Evolutionary conservation across 495 filamentous ascomycete species (phyloP).

Genomic region (Apodospora peruviana): DNA sequence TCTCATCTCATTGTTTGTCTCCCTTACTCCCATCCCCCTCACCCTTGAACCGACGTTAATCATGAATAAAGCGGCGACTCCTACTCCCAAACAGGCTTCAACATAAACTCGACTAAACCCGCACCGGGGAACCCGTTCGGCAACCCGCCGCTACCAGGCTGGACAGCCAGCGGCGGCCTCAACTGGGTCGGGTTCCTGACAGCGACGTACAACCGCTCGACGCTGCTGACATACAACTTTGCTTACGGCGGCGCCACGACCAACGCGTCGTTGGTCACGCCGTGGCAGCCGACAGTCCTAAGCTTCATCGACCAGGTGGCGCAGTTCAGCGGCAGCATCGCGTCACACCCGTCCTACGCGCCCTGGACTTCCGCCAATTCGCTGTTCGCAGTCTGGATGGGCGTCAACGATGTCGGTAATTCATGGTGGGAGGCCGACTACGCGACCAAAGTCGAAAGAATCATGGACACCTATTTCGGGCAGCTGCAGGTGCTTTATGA

Average conservation of each 20-base stretch:
- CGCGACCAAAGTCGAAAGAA: constrained; percentile 39
- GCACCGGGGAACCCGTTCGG: constrained; percentile 64
- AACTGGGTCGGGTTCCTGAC: constrained; percentile 69
- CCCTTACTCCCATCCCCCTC: neutral
- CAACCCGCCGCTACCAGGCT: constrained; percentile 62
- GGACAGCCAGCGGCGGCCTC: constrained; percentile 52
- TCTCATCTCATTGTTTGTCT: constrained; percentile 27
- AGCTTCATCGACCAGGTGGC: constrained; percentile 56
- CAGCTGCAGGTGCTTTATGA: constrained; percentile 54
- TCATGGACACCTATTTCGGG: constrained; percentile 55
- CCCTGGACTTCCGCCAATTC: constrained; percentile 57
- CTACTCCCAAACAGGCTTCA: constrained; percentile 58
- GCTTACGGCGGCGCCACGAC: constrained; percentile 68
- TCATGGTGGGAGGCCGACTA: constrained; percentile 46
- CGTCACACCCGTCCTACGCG: constrained; percentile 28
- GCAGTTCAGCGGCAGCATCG: constrained; percentile 35
- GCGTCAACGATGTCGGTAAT: constrained; percentile 75
- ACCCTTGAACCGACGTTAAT: neutral
- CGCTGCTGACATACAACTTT: constrained; percentile 60
- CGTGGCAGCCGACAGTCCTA: constrained; percentile 42
- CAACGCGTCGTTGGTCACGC: constrained; percentile 50
- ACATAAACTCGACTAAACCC: constrained; percentile 54
- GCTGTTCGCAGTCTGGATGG: constrained; percentile 69
- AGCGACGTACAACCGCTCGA: constrained; percentile 54
- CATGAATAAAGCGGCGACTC: constrained; percentile 41